Evolutionary conservation across 2,329 filamentous ascomycete genomes (phyloP).

Genomic region (Trichoderma asperellum): DNA sequence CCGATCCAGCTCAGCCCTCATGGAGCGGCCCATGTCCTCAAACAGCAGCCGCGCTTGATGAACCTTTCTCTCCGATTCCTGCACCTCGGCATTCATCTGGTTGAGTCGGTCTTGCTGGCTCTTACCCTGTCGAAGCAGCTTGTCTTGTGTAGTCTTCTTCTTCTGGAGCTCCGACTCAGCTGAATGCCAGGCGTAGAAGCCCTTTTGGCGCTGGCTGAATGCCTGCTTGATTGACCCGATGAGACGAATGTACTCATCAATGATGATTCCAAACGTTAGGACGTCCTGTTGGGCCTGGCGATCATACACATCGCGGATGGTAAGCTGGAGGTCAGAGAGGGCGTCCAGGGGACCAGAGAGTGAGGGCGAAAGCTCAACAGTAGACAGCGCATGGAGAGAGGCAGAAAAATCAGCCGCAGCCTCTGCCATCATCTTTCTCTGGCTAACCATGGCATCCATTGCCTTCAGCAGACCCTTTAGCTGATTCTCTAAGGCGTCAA

Average conservation of each 20-base stretch:
- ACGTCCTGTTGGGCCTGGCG: constrained; percentile 97
- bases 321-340: constrained; percentile 89
- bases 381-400: constrained; percentile 88
- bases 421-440: constrained; percentile 92
- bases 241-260: constrained; percentile 96
- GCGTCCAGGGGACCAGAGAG: constrained; percentile 89
- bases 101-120: constrained; percentile 94
- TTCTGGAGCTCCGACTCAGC: constrained; percentile 91
- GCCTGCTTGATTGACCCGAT: constrained; percentile 95
- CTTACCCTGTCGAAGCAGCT: constrained; percentile 90
- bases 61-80: constrained; percentile 91
- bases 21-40: constrained; percentile 94
- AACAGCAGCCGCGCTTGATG: constrained; percentile 89
- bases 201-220: constrained; percentile 90
- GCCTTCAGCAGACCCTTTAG: constrained; percentile 88
- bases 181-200: constrained; percentile 90
- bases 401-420: constrained; percentile 91
- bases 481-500: constrained; percentile 91
- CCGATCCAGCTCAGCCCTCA: constrained; percentile 87
- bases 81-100: constrained; percentile 89
- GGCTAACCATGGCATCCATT: constrained; percentile 88
- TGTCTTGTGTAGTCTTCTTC: constrained; percentile 86
- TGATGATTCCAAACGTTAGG: constrained; percentile 92
- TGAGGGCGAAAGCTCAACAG: constrained; percentile 87
- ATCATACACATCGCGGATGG: constrained; percentile 93